phyloP scores from a whole-genome alignment of 495 filamentous ascomycete species.

The Pyronema omphalodes region DNA sequence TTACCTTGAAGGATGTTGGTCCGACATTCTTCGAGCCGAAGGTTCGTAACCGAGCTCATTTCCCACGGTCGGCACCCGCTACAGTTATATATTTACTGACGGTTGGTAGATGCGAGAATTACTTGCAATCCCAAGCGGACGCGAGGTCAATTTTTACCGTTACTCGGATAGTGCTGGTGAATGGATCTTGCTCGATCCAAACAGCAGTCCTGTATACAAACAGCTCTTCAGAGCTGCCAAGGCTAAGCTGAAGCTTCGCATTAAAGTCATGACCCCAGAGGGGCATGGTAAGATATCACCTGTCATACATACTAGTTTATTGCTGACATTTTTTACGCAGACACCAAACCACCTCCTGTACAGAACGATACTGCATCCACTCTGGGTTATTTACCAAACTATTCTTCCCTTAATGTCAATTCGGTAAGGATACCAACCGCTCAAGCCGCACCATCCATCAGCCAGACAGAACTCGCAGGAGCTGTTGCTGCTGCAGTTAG shows the following conservation, averaged over 20 bases:
- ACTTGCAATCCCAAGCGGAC: constrained; percentile 49
- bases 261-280: constrained; percentile 42
- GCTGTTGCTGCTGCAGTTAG: constrained; percentile 19
- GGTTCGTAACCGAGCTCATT: constrained; percentile 39
- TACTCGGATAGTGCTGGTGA: constrained; percentile 83
- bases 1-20: constrained; percentile 71
- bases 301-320: neutral
- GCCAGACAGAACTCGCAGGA: constrained; percentile 12
- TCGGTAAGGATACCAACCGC: constrained; percentile 1
- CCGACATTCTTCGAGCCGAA: constrained; percentile 58
- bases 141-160: constrained; percentile 65
- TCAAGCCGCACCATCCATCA: neutral
- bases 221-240: constrained; percentile 93
- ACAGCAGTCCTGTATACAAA: constrained; percentile 75
- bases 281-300: neutral
- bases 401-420: constrained; percentile 6
- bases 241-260: constrained; percentile 91
- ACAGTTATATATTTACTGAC: neutral
- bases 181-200: constrained; percentile 60
- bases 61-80: neutral
- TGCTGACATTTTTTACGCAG: too few species aligned
- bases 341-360: neutral
- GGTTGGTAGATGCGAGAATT: constrained; percentile 50
- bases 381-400: constrained; percentile 8
- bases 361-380: neutral